Percentiles rank a stretch among this genome's conserved stretches.
These are phyloP conservation scores for Talaromyces sp. DNA, from an alignment of 2,329 filamentous ascomycete species.

Conservation along the genomic window DNA sequence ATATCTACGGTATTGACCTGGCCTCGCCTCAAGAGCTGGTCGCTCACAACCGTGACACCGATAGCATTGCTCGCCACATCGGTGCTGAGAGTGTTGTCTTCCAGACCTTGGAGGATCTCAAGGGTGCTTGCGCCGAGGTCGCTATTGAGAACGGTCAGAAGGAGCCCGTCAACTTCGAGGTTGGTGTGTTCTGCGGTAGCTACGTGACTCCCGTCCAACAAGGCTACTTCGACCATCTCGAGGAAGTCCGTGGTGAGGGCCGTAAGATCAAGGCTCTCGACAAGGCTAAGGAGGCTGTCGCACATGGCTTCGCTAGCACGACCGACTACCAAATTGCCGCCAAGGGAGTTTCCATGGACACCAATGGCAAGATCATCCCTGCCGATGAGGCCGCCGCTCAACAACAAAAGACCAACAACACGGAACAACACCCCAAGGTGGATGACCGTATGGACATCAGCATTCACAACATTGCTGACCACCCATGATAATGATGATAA, in stretches of 20 bases:
- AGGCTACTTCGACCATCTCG: slow-evolving; percentile 81
- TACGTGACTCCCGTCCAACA: slow-evolving; percentile 80
- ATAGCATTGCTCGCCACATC: slow-evolving; percentile 67
- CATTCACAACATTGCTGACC: slow-evolving; percentile 60
- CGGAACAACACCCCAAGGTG: slow-evolving; percentile 44
- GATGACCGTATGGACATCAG: slow-evolving; percentile 62
- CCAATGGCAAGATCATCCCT: slow-evolving; percentile 60
- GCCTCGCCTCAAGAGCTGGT: slow-evolving; percentile 72
- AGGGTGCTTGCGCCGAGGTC: slow-evolving; percentile 73
- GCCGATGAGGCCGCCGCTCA: slow-evolving; percentile 42
- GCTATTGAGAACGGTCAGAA: slow-evolving; percentile 57
- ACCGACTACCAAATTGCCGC: slow-evolving; percentile 65
- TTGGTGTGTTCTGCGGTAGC: slow-evolving; percentile 87
- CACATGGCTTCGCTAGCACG: slow-evolving; percentile 63
- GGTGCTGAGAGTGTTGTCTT: slow-evolving; percentile 77
- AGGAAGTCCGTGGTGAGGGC: slow-evolving; percentile 70
- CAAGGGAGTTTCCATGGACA: slow-evolving; percentile 62
- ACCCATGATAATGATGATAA: slow-evolving; percentile 34
- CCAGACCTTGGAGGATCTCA: slow-evolving; percentile 77
- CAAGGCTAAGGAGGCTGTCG: slow-evolving; percentile 64
- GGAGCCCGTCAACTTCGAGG: slow-evolving; percentile 71
- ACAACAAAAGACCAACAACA: slow-evolving; percentile 11
- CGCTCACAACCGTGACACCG: slow-evolving; percentile 66
- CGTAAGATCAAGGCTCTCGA: slow-evolving; percentile 68
- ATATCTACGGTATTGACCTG: slow-evolving; percentile 82